Percentiles rank a stretch among this genome's conserved stretches.
phyloP scores from a whole-genome alignment of 2,329 filamentous ascomycete genomes.

The Aspergillus ochraceoroseus region DNA sequence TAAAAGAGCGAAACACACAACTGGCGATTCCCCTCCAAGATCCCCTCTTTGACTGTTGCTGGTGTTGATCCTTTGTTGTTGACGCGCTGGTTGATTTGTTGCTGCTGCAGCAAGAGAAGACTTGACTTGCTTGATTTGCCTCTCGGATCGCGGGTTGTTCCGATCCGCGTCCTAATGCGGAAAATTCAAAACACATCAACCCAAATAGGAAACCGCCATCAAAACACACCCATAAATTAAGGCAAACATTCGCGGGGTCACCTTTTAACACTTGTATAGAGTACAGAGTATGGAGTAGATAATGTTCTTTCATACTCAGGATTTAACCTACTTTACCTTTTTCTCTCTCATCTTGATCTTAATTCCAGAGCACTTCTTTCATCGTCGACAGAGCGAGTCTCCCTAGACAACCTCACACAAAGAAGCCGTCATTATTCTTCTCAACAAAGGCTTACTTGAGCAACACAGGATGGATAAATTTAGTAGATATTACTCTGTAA shows the following conservation, averaged over 20 bases:
- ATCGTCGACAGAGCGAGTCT: neutral
- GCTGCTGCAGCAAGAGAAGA: conserved; percentile 19
- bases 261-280: too few species aligned
- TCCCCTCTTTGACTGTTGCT: conserved; percentile 10
- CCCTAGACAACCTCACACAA: conserved; percentile 10
- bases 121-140: conserved; percentile 14
- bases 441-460: conserved; percentile 5
- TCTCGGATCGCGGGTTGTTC: conserved; percentile 22
- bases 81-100: conserved; percentile 23
- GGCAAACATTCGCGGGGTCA: too few species aligned
- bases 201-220: conserved; percentile 20
- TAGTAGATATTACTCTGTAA: neutral
- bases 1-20: conserved; percentile 4
- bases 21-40: conserved; percentile 7
- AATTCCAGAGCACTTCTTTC: too few species aligned
- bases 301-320: too few species aligned
- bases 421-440: too few species aligned
- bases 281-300: too few species aligned
- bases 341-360: too few species aligned
- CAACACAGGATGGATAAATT: neutral
- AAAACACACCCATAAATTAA: too few species aligned
- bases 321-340: too few species aligned
- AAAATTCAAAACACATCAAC: conserved; percentile 33
- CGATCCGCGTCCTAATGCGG: conserved; percentile 22
- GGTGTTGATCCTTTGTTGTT: conserved; percentile 23